A percentile compares a stretch with the other conserved stretches of the same genome.
phyloP scores from a whole-genome alignment of 140 eudicot species.

The Senecio squalidus region DNA sequence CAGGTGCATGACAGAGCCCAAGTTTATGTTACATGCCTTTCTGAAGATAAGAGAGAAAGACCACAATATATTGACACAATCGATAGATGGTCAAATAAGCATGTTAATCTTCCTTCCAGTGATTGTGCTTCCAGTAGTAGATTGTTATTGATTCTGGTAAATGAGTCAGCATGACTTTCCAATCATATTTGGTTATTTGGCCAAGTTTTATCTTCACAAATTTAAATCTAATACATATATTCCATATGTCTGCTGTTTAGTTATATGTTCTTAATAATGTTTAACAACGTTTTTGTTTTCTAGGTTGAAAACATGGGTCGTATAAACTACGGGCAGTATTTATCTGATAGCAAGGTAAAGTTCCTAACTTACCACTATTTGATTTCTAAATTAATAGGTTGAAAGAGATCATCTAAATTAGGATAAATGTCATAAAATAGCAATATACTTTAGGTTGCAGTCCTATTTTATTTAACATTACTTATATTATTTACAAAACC shows the following conservation, averaged over 20 bases:
- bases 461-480: background rate
- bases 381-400: background rate
- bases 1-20: slow-evolving; percentile 97
- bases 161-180: slow-evolving; percentile 3
- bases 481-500: background rate
- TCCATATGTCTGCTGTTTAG: background rate
- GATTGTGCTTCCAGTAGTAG: slow-evolving; percentile 47
- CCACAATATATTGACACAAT: slow-evolving; percentile 57
- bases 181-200: background rate
- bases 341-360: slow-evolving; percentile 81
- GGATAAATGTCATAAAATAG: no score
- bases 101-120: slow-evolving; percentile 47
- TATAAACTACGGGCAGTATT: slow-evolving; percentile 64
- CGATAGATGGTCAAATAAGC: slow-evolving; percentile 72
- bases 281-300: slow-evolving; percentile 6
- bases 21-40: slow-evolving; percentile 59
- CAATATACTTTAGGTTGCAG: no score
- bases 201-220: background rate
- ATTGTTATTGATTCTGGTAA: slow-evolving; percentile 70
- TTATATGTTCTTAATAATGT: no score
- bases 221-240: no score
- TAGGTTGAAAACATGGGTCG: slow-evolving; percentile 99
- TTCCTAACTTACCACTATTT: slow-evolving; percentile 9
- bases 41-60: slow-evolving; percentile 32
- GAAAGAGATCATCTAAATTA: no score